Percentiles rank a stretch among this genome's conserved stretches.
These are phyloP conservation scores for Capronia coronata DNA, from an alignment of 2,329 filamentous ascomycete genomes.

Conservation along the genomic window DNA sequence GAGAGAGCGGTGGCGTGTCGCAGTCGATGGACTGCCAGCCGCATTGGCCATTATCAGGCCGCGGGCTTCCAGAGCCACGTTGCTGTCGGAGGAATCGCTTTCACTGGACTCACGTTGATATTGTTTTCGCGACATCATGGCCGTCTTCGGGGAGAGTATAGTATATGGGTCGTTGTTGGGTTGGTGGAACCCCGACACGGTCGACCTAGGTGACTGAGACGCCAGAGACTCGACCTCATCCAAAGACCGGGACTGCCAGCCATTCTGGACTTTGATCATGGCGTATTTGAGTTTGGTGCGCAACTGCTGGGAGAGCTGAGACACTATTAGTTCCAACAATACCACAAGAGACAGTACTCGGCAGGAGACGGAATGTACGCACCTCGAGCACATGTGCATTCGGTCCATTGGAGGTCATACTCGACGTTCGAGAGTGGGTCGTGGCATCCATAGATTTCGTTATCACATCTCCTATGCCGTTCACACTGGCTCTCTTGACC, in stretches of 20 bases:
- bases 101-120: constrained; percentile 25
- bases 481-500: constrained; percentile 22
- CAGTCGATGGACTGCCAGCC: constrained; percentile 9
- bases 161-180: constrained; percentile 40
- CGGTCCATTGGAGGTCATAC: constrained; percentile 14
- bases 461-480: constrained; percentile 15
- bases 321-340: constrained; percentile 18
- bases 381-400: constrained; percentile 25
- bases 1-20: constrained; percentile 27
- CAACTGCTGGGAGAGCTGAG: constrained; percentile 68
- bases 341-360: not conserved
- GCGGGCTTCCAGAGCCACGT: constrained; percentile 16
- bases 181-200: constrained; percentile 51
- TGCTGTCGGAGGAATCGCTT: constrained; percentile 28
- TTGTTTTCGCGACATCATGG: constrained; percentile 30
- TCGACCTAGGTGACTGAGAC: constrained; percentile 60
- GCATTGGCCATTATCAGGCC: constrained; percentile 4
- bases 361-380: constrained; percentile 1
- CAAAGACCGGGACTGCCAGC: constrained; percentile 73
- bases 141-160: constrained; percentile 45
- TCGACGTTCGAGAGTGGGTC: constrained; percentile 17
- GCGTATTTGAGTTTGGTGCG: constrained; percentile 83
- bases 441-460: constrained; percentile 1
- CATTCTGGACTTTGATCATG: constrained; percentile 86
- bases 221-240: constrained; percentile 70